Base-by-base conservation (phyloP, 306 rosid species). In the Malus domestica region DNA sequence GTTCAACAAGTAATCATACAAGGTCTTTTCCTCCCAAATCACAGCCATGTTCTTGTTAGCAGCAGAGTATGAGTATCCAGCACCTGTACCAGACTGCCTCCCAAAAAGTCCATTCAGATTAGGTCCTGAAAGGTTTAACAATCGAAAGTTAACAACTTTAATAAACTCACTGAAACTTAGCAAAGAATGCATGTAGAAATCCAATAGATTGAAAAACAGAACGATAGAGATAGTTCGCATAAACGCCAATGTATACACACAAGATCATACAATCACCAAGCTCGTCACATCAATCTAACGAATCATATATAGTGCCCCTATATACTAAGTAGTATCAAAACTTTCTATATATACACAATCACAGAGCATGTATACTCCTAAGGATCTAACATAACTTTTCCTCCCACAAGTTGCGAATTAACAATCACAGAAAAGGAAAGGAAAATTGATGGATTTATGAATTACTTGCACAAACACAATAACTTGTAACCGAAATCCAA, bases 11-110 rank as follows among this genome's bases (percentile, higher is more conserved):
- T 93, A 93, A 72, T 93, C 96, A 29, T 93, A 93, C 63, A 93
- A 68, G 16, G 98, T 88, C 85, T 93, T 93, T 45, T 93, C 98
- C 78, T 90, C 96, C 98, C 98, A 93, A 38, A 0, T 81, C 79
- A 93, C 98, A 70, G 98, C 98, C 98, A 85, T 93, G 85, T 82
- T 89, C 87, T 93, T 93, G 91, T 93, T 93, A 74, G 98, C 98
- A 51, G 96, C 66, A 10, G 98, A 93, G 68, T 93, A 93, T 13
- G 98, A 93, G 80, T 90, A 93, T 38, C 98, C 98, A 1, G 95
- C 59, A 45, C 93, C 88, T n/a, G 98, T 93, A 55, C 98, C 98
- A 11, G 98, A 93, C 84, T 93, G 98, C 90, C 98, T 89, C 80
- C 98, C 98, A 30, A 93, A 88, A 81, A 93, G 73, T 15, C 95